A percentile compares a stretch with the other conserved stretches of the same genome.
Evolutionary conservation across 306 rosid genomes (phyloP).

Genomic region (Citrullus mucosospermus): DNA sequence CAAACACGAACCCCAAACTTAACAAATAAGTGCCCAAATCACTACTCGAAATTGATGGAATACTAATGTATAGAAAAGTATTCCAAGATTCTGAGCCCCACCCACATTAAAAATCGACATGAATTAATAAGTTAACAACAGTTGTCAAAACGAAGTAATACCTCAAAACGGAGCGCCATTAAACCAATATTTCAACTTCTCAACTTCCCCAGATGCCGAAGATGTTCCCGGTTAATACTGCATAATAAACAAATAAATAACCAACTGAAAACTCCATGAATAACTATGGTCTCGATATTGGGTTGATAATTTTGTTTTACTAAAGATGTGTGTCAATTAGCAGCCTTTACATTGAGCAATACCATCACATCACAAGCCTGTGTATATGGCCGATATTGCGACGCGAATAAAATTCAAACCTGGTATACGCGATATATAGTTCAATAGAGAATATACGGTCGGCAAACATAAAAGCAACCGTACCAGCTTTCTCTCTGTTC

Average conservation of each 20-base stretch:
- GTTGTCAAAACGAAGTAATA: conserved; percentile 5
- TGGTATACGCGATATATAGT: not conserved
- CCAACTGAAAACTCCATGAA: not conserved
- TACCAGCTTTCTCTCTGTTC: not conserved
- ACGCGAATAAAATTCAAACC: not conserved
- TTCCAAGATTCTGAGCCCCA: not conserved
- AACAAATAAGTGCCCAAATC: not conserved
- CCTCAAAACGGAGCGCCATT: conserved; percentile 91
- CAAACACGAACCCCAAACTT: not conserved
- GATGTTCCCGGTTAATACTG: not conserved
- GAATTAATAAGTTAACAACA: not conserved
- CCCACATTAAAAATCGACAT: not conserved
- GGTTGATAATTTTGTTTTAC: not conserved
- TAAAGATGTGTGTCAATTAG: not conserved
- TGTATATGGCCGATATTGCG: not conserved
- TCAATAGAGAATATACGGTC: not conserved
- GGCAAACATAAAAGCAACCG: not conserved
- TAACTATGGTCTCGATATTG: not conserved
- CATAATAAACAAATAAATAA: not conserved
- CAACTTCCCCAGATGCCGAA: conserved; percentile 4
- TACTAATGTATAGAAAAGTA: not conserved
- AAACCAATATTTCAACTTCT: not conserved
- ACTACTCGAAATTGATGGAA: not conserved
- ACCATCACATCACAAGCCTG: not conserved
- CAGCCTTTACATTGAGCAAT: not conserved